Evolutionary conservation across 2,329 filamentous ascomycete genomes (phyloP), one percentile per base, ranked within the genome.

Genomic region (Stenocarpella maydis): DNA sequence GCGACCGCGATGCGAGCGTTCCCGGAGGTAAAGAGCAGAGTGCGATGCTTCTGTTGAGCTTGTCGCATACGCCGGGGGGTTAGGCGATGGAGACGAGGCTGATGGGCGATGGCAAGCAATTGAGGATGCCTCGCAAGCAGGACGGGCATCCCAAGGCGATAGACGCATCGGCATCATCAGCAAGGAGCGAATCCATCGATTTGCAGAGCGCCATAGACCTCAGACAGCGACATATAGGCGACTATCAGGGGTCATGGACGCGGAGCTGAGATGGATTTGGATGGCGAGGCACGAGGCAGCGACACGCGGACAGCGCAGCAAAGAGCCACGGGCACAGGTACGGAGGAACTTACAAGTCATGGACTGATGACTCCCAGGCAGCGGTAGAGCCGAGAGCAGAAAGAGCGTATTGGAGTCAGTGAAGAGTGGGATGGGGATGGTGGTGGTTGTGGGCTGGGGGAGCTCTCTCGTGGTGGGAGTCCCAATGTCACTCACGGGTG

Each of bases 311-410:
- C 74, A 73, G 58, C 63, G 70, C 72, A 69, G 71, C 69, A 70
- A 74, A 74, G 76, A 72, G 74, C 70, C 55, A 47, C 63, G 53
- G 64, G 64, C 74, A 73, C 74, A 74, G 75, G 68, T 73, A 76
- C 74, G 71, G 74, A 72, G 73, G 69, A 71, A 86, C 84, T 83
- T 81, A 86, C 84, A 82, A 83, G 80, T 84, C 82, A 86, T 85
- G 78, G 82, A 84, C 78, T 17, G 75, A 78, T 81, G 76, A 77
- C 77, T 77, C 75, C 74, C 78, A 81, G 78, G 78, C 78, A 80
- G 76, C 77, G 75, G 70, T 71, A 74, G 72, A 64, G 61, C 65
- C 52, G 64, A 69, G 66, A 54, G 70, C 58, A 61, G 55, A 68
- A 69, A 61, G 49, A 67, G 67, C 53, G 34, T 63, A 28, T 53